These are phyloP conservation scores for Vanilla planifolia DNA, from an alignment of 106 monocot species.

Conservation along the genomic window DNA sequence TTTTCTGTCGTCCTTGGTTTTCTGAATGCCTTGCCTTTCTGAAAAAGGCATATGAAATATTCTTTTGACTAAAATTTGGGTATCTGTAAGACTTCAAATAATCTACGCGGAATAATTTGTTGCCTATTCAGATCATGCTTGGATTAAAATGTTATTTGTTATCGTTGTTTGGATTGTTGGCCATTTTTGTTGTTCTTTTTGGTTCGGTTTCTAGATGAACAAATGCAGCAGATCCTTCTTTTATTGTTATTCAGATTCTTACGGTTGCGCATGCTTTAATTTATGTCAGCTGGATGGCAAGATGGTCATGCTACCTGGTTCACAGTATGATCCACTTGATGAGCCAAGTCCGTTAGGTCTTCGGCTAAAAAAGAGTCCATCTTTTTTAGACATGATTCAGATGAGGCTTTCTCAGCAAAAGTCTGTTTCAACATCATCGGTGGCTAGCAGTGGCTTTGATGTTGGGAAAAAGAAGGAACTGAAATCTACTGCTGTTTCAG, in stretches of 20 bases:
- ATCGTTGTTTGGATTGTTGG: too few species aligned
- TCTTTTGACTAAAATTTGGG: too few species aligned
- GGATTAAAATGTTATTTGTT: too few species aligned
- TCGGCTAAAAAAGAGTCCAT: conserved; percentile 68
- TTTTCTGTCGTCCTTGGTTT: neutral
- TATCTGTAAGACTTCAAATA: too few species aligned
- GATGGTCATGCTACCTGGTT: conserved; percentile 11
- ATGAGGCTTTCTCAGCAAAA: conserved; percentile 38
- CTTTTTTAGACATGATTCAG: conserved; percentile 76
- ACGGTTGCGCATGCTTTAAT: neutral
- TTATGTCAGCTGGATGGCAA: conserved; percentile 15
- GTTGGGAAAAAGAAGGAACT: conserved; percentile 42
- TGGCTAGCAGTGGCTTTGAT: conserved; percentile 12
- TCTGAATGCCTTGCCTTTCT: too few species aligned
- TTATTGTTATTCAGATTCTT: neutral
- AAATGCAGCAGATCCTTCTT: neutral
- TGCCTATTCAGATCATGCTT: too few species aligned
- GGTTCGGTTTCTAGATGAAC: too few species aligned
- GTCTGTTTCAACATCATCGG: conserved; percentile 15
- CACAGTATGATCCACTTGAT: conserved; percentile 33
- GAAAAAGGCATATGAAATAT: too few species aligned
- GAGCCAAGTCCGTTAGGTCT: conserved; percentile 72
- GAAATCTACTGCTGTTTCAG: conserved; percentile 37
- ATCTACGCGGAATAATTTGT: too few species aligned
- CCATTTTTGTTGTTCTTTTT: neutral